These are phyloP conservation scores for Stachybotrys chlorohalonatus DNA, from an alignment of 2,329 filamentous ascomycete species.

Conservation along the genomic window DNA sequence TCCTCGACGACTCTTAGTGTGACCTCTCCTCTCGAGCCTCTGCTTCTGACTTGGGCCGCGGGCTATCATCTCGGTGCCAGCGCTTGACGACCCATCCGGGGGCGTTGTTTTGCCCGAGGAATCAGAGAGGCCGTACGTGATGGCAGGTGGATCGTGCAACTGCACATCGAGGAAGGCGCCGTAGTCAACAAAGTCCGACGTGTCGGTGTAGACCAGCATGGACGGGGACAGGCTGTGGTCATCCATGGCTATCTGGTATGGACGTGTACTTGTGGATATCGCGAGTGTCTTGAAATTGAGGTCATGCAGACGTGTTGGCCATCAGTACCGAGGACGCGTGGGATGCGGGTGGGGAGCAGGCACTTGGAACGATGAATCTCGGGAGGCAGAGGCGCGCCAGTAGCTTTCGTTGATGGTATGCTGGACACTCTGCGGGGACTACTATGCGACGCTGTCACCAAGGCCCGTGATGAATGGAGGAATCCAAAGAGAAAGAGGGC, in stretches of 20 bases:
- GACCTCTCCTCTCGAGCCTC: slow-evolving; percentile 46
- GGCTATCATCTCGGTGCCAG: slow-evolving; percentile 8
- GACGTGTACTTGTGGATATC: neutral
- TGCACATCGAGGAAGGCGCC: slow-evolving; percentile 24
- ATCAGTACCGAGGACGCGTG: too few relatives aligned
- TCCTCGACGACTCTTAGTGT: slow-evolving; percentile 56
- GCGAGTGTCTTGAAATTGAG: too few relatives aligned
- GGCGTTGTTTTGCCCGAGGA: slow-evolving; percentile 21
- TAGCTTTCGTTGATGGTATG: too few relatives aligned
- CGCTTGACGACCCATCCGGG: slow-evolving; percentile 13
- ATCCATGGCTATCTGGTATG: slow-evolving; percentile 14
- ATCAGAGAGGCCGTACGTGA: slow-evolving; percentile 12
- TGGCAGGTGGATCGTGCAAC: slow-evolving; percentile 9
- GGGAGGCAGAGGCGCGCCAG: too few relatives aligned
- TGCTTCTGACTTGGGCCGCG: slow-evolving; percentile 14
- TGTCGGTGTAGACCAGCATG: slow-evolving; percentile 19
- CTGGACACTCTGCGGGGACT: too few relatives aligned
- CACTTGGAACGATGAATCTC: too few relatives aligned
- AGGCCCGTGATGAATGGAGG: too few relatives aligned
- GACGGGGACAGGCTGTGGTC: slow-evolving; percentile 14
- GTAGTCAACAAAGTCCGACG: slow-evolving; percentile 27
- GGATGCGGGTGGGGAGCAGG: too few relatives aligned
- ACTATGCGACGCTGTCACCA: too few relatives aligned
- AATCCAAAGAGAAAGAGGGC: too few relatives aligned
- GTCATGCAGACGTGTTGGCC: too few relatives aligned